A percentile compares a stretch with the other conserved stretches of the same genome.
Evolutionary conservation across 805 yeast species (phyloP).

Genomic region (Monosporozyma siamensis): DNA sequence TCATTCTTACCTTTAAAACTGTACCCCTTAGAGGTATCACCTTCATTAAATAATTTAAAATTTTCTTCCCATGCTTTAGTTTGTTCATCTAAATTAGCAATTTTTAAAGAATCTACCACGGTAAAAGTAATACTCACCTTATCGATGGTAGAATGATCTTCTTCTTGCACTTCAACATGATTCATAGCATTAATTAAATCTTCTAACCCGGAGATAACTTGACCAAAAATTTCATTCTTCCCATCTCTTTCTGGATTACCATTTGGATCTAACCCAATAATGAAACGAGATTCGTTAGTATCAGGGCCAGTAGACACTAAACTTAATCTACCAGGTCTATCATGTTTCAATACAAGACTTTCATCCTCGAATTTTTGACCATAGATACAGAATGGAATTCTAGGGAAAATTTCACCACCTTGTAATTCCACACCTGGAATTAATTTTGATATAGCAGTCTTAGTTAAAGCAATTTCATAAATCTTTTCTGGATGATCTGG

Average conservation of each 20-base stretch:
- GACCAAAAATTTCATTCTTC: constrained; percentile 70
- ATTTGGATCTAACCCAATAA: constrained; percentile 49
- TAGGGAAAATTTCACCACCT: constrained; percentile 78
- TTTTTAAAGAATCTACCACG: constrained; percentile 23
- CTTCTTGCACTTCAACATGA: constrained; percentile 36
- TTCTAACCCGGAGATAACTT: constrained; percentile 58
- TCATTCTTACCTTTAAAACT: constrained; percentile 8
- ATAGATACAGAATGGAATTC: constrained; percentile 75
- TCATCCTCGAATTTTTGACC: constrained; percentile 72
- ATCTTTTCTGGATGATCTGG: constrained; percentile 21
- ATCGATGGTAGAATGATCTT: constrained; percentile 29
- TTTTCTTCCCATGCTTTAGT: constrained; percentile 19
- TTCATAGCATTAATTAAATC: constrained; percentile 50
- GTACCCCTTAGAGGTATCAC: constrained; percentile 22
- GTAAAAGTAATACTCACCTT: constrained; percentile 35
- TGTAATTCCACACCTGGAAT: constrained; percentile 70
- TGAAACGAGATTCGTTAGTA: constrained; percentile 63
- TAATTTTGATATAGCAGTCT: constrained; percentile 37
- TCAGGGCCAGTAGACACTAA: constrained; percentile 64
- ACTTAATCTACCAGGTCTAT: constrained; percentile 57
- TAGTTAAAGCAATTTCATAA: constrained; percentile 8
- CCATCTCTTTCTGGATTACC: constrained; percentile 43
- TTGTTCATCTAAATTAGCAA: constrained; percentile 12
- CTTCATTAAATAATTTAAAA: constrained; percentile 21
- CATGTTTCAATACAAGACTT: constrained; percentile 58